phyloP scores from a whole-genome alignment of 345 rosid species.

The Erodium maritimum region DNA sequence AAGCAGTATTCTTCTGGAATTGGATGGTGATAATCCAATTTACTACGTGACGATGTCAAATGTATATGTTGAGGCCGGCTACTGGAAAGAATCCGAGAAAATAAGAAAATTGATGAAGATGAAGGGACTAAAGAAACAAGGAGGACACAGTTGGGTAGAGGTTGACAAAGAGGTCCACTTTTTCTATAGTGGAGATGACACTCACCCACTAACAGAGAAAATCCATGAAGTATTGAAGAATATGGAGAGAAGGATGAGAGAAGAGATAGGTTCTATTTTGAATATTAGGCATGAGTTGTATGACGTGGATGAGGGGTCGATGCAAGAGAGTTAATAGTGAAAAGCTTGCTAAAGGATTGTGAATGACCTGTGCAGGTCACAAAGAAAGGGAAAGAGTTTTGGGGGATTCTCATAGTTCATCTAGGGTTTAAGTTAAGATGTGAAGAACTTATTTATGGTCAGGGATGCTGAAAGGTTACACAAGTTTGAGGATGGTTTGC shows the following conservation, averaged over 20 bases:
- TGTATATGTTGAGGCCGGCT: constrained; percentile 60
- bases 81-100: constrained; percentile 50
- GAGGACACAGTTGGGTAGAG: constrained; percentile 84
- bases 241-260: constrained; percentile 57
- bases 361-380: constrained; percentile 34
- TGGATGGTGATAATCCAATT: constrained; percentile 52
- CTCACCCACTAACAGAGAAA: constrained; percentile 37
- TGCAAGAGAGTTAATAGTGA: constrained; percentile 70
- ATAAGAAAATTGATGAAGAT: constrained; percentile 36
- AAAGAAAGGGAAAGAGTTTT: constrained; percentile 32
- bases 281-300: constrained; percentile 41
- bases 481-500: constrained; percentile 49
- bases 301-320: constrained; percentile 72
- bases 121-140: constrained; percentile 59
- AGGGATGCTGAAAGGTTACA: constrained; percentile 86
- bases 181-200: constrained; percentile 52
- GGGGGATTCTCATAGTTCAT: constrained; percentile 78
- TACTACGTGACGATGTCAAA: constrained; percentile 82
- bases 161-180: constrained; percentile 47
- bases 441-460: constrained; percentile 37
- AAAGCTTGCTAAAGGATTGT: constrained; percentile 77
- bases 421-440: constrained; percentile 52
- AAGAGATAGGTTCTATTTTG: constrained; percentile 49
- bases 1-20: constrained; percentile 38
- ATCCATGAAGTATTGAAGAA: constrained; percentile 44